Evolutionary conservation across 352 stramenopile genomes (phyloP).

Genomic region (Pythium brachiatum): DNA sequence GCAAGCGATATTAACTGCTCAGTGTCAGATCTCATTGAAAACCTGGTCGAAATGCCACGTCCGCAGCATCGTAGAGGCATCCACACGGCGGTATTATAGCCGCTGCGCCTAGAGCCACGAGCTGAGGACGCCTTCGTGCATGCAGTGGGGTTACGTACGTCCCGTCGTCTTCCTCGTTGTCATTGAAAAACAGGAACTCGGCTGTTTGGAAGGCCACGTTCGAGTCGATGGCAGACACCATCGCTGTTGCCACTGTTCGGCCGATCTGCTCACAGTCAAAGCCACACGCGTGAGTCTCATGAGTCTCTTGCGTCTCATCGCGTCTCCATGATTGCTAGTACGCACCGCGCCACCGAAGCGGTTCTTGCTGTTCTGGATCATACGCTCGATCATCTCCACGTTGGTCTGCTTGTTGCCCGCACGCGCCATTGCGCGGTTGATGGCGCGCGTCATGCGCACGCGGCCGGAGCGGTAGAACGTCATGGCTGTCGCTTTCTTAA

Average conservation of each 20-base stretch:
- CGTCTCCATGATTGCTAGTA: not conserved
- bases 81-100: not conserved
- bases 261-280: slow-evolving; percentile 33
- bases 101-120: slow-evolving; percentile 1
- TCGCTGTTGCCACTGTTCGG: slow-evolving; percentile 40
- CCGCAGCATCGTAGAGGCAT: not conserved
- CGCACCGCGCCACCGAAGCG: slow-evolving; percentile 65
- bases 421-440: slow-evolving; percentile 60
- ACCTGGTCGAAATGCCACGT: not conserved
- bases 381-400: slow-evolving; percentile 48
- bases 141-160: slow-evolving; percentile 44
- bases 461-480: slow-evolving; percentile 68
- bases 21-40: slow-evolving; percentile 57
- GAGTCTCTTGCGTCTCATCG: not conserved
- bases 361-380: slow-evolving; percentile 63
- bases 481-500: slow-evolving; percentile 31
- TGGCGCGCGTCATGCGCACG: slow-evolving; percentile 62
- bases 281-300: not conserved
- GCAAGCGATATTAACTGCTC: slow-evolving; percentile 76
- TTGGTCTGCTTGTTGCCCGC: slow-evolving; percentile 44
- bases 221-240: slow-evolving; percentile 53
- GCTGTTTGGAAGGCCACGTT: slow-evolving; percentile 54
- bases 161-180: slow-evolving; percentile 77
- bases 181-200: slow-evolving; percentile 72
- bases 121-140: not conserved